Evolutionary conservation across 768 basidiomycete genomes (phyloP).

Genomic region (Psilocybe sp.): DNA sequence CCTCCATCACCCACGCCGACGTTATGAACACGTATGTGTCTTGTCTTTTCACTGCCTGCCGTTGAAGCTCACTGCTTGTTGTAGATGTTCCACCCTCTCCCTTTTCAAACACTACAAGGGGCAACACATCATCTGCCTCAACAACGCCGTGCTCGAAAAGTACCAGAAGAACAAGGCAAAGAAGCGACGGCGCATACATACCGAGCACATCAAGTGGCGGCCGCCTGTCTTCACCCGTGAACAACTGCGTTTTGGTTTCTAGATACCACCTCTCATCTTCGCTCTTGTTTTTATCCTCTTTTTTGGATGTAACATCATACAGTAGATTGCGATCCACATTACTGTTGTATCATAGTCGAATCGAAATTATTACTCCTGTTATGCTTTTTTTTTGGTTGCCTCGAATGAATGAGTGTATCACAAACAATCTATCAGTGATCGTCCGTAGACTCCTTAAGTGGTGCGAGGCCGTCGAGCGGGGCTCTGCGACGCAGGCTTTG

Average conservation of each 20-base stretch:
- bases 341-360: conserved; percentile 15
- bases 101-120: conserved; percentile 97
- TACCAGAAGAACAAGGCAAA: conserved; percentile 84
- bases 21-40: conserved; percentile 94
- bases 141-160: conserved; percentile 87
- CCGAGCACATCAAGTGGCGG: conserved; percentile 87
- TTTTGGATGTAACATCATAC: conserved; percentile 15
- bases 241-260: conserved; percentile 77
- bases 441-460: not conserved
- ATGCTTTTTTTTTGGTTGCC: conserved; percentile 2
- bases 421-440: not conserved
- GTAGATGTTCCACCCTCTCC: conserved; percentile 91
- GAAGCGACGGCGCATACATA: conserved; percentile 71
- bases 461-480: not conserved
- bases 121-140: conserved; percentile 88
- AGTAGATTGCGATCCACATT: conserved; percentile 8
- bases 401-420: not conserved
- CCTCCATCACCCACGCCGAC: conserved; percentile 91
- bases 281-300: conserved; percentile 1
- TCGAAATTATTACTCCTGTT: conserved; percentile 7
- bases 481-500: conserved; percentile 19
- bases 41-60: conserved; percentile 7
- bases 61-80: conserved; percentile 4
- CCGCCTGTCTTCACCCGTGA: conserved; percentile 91
- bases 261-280: conserved; percentile 13